Base-by-base conservation (phyloP, 768 basidiomycete genomes). In the Boletus sp. region DNA sequence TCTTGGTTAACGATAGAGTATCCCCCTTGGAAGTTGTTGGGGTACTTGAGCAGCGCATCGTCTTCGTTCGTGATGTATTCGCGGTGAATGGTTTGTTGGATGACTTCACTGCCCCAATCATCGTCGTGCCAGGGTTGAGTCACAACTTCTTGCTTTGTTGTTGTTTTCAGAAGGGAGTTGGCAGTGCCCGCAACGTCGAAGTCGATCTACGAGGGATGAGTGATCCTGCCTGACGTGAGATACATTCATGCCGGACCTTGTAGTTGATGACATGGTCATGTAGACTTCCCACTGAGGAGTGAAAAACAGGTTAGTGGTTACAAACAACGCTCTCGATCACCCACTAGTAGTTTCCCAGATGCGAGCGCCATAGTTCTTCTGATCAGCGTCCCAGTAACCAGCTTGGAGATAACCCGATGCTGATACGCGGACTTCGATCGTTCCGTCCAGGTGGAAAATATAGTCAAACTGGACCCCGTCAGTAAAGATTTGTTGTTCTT, bases 381-480 rank as follows among this genome's bases (percentile, higher is more conserved):
- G 79, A 17, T 73, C 64, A 1, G 72, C 55, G 33, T 80, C 77
- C 78, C 82, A 85, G 64, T 75, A 83, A 13, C 80, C 83, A 41
- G 81, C 83, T 70, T 86, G 85, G 50, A 87, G 72, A 63, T 87
- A 87, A 2, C 85, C 85, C 4, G 83, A 85, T 0, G 85, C 85
- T 8, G 84, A 85, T 17, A 85, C 32, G 2, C 82, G 75, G n/a
- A 85, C 82, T 70, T 87, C 85, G 23, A 87, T 77, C 3, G 83
- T 84, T 4, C 85, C 84, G 57, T 87, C 85, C 17, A 84, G 64
- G 53, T 81, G 78, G 74, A 86, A 85, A 2, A 79, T 79, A 64
- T 85, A 86, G 59, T 86, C 85, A 63, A 85, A 86, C 77, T 80
- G 58, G 38, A 25, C 33, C n/a, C 19, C 11, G 4, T 60, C 41